phyloP scores from a whole-genome alignment of 257 asterid genomes.

The Nicotiana knightiana region DNA sequence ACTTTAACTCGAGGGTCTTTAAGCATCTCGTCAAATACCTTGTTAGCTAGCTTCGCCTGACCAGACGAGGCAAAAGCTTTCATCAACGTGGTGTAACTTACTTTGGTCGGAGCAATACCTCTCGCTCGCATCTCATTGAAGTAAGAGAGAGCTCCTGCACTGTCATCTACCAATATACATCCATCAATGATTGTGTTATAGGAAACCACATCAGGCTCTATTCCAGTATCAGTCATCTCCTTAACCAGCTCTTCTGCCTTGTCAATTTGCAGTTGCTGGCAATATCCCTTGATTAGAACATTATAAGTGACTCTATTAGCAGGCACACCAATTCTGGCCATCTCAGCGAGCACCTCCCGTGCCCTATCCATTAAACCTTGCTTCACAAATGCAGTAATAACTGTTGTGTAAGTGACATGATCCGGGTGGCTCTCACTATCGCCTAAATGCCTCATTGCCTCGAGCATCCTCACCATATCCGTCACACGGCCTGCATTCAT shows the following conservation, averaged over 20 bases:
- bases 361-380: conserved; percentile 81
- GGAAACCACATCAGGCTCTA: conserved; percentile 92
- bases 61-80: conserved; percentile 86
- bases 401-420: conserved; percentile 87
- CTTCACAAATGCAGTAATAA: conserved; percentile 72
- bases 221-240: conserved; percentile 59
- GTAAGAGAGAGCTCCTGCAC: conserved; percentile 77
- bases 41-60: conserved; percentile 73
- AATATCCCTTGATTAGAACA: conserved; percentile 84
- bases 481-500: conserved; percentile 75
- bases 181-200: conserved; percentile 86
- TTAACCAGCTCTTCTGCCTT: conserved; percentile 65
- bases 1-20: conserved; percentile 83
- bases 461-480: conserved; percentile 82
- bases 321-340: conserved; percentile 57
- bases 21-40: conserved; percentile 88
- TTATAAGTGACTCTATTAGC: conserved; percentile 84
- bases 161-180: conserved; percentile 70
- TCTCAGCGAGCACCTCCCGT: conserved; percentile 59
- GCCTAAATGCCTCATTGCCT: conserved; percentile 80
- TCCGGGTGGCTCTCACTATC: conserved; percentile 75
- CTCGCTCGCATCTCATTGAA: conserved; percentile 92
- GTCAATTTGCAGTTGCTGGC: conserved; percentile 81
- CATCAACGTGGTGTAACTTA: conserved; percentile 94
- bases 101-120: conserved; percentile 87